Evolutionary conservation across 2,329 filamentous ascomycete genomes (phyloP), one percentile per base, ranked within the genome.

Genomic region (Emmonsiellopsis sp.): DNA sequence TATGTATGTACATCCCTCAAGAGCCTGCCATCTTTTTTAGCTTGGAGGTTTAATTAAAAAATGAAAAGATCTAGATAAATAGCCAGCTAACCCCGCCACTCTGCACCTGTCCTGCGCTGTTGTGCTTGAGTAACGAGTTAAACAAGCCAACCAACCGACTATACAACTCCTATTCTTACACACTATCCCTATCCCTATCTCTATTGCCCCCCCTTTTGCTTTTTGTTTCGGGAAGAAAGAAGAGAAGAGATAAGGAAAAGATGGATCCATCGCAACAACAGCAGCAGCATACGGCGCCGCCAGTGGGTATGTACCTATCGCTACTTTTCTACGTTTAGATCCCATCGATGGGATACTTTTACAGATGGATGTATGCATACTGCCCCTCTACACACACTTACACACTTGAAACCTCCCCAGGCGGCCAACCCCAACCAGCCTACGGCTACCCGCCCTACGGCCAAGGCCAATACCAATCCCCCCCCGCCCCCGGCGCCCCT

Each of bases 201-300:
- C 5, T 27, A 27, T 5, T 27, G 21, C 21, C 21, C 21, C 21
- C 21, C 21, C 5, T 27, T 27, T 27, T 27, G 3, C 17, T 17
- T 17, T 17, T 17, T 17, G 17, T 17, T 27, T 27, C 3, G 21
- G 21, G 21, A 27, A 27, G 21, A 27, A 27, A 27, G 21, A 27
- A 27, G 17, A 27, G 21, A 27, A 27, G 21, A 17, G 17, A 27
- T 17, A 6, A 9, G 42, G 33, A 4, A 21, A 37, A 21, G 33
- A 48, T 48, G 45, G 45, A 48, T 48, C 45, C 45, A 48, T 37
- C 45, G 8, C 45, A 48, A 5, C 45, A 48, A 13, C 45, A 48
- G 9, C 45, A 48, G 32, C 32, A 36, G 14, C 45, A 32, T 17
- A 17, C 2, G 17, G 17, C 17, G 2, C 17, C 17, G 33, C 45